Percentiles rank a stretch among this genome's conserved stretches.
phyloP scores from a whole-genome alignment of 352 stramenopile genomes.

The Pythium graminicola region DNA sequence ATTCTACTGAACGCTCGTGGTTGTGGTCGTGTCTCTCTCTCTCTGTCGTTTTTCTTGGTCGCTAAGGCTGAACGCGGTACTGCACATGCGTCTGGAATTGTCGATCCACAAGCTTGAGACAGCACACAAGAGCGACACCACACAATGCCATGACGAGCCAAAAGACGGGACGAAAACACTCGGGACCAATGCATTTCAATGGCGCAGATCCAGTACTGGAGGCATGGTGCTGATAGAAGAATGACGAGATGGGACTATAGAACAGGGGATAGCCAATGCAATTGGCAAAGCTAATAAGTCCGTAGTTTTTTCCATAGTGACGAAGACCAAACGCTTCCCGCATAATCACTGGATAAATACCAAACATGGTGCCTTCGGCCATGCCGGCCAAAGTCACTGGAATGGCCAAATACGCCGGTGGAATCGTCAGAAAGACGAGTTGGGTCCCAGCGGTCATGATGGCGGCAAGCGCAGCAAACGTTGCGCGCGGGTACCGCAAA shows the following conservation, averaged over 20 bases:
- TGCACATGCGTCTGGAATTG: constrained; percentile 17
- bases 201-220: constrained; percentile 13
- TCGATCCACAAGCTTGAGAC: constrained; percentile 32
- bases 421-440: constrained; percentile 45
- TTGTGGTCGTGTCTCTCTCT: no score
- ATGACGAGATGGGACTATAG: constrained; percentile 67
- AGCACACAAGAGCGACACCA: constrained; percentile 44
- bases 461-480: constrained; percentile 42
- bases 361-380: constrained; percentile 76
- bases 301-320: constrained; percentile 85
- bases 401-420: constrained; percentile 34
- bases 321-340: constrained; percentile 69
- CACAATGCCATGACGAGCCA: constrained; percentile 49
- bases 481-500: constrained; percentile 39
- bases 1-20: no score
- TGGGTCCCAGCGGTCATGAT: constrained; percentile 48
- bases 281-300: constrained; percentile 73
- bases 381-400: constrained; percentile 58
- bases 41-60: no score
- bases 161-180: constrained; percentile 67
- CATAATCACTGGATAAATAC: constrained; percentile 71
- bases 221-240: constrained; percentile 49
- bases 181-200: constrained; percentile 51
- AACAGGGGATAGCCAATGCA: constrained; percentile 76
- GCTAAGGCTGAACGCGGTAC: constrained; percentile 15